These are phyloP conservation scores for Phytopythium helicoides DNA, from an alignment of 352 stramenopile species.

Conservation along the genomic window DNA sequence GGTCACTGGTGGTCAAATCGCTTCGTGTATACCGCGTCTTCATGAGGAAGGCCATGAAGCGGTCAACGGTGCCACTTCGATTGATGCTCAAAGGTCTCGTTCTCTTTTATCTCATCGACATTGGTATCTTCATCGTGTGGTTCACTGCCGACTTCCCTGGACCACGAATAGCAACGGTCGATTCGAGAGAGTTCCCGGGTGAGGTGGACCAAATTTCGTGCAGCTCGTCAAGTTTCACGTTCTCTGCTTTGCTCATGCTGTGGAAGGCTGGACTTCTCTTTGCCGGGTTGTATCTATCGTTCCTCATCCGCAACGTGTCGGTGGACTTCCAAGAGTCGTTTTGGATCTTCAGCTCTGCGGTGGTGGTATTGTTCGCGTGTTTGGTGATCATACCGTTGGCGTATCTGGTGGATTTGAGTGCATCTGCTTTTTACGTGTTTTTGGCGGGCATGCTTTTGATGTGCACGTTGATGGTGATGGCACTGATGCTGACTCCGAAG, in stretches of 20 bases:
- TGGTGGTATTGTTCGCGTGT: constrained; percentile 46
- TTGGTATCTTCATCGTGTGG: constrained; percentile 35
- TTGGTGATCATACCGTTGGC: constrained; percentile 48
- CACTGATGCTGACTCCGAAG: constrained; percentile 48
- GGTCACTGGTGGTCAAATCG: constrained; percentile 43
- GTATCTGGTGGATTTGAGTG: constrained; percentile 44
- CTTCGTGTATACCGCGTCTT: constrained; percentile 62
- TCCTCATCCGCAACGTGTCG: constrained; percentile 59
- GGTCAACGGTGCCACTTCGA: constrained; percentile 26
- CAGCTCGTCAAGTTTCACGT: constrained; percentile 46
- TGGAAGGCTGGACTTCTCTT: constrained; percentile 53
- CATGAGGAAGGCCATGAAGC: constrained; percentile 38
- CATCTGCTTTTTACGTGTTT: constrained; percentile 36
- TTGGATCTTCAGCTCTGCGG: constrained; percentile 52
- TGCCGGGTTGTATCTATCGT: constrained; percentile 41
- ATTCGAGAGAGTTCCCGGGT: constrained; percentile 8
- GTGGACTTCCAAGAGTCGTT: constrained; percentile 64
- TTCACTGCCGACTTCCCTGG: constrained; percentile 28
- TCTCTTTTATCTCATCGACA: constrained; percentile 33
- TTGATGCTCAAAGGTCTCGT: constrained; percentile 40
- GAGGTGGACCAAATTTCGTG: constrained; percentile 26
- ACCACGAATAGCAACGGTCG: constrained; percentile 17
- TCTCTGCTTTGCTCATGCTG: constrained; percentile 48
- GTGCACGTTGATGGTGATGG: constrained; percentile 38
- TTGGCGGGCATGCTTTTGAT: constrained; percentile 22